Evolutionary conservation across 768 basidiomycete genomes (phyloP).

Genomic region (Wakefieldia striispora): DNA sequence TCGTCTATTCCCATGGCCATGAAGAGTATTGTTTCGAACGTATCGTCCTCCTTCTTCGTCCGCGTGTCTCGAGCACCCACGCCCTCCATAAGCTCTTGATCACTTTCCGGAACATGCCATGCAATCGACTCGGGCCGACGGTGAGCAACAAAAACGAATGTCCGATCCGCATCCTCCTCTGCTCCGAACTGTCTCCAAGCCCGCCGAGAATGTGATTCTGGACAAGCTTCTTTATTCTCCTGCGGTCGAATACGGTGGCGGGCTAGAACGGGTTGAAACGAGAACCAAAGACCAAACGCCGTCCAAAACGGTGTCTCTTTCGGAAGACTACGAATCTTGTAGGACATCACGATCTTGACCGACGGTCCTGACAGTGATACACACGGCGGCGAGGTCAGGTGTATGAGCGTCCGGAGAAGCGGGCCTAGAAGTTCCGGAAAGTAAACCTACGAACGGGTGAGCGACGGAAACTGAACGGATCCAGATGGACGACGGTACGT

Average conservation of each 20-base stretch:
- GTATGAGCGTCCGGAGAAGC: slow-evolving; percentile 69
- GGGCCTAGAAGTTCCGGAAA: slow-evolving; percentile 81
- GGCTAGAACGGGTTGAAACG: slow-evolving; percentile 53
- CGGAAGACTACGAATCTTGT: slow-evolving; percentile 68
- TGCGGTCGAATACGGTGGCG: slow-evolving; percentile 1
- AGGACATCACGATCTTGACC: slow-evolving; percentile 60
- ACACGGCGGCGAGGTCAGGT: slow-evolving; percentile 60
- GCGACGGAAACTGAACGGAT: not conserved
- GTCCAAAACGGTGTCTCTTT: slow-evolving; percentile 79
- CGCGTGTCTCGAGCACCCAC: slow-evolving; percentile 47
- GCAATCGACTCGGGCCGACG: slow-evolving; percentile 55
- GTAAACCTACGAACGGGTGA: slow-evolving; percentile 58
- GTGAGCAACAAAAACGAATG: slow-evolving; percentile 61
- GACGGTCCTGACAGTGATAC: slow-evolving; percentile 3
- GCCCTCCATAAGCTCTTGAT: slow-evolving; percentile 57
- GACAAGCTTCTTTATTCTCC: no score
- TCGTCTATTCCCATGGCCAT: slow-evolving; percentile 31
- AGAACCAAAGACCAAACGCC: slow-evolving; percentile 78
- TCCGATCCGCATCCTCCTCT: slow-evolving; percentile 37
- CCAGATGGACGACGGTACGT: slow-evolving; percentile 28
- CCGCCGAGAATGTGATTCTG: not conserved
- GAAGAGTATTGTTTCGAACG: slow-evolving; percentile 65
- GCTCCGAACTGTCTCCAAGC: slow-evolving; percentile 45
- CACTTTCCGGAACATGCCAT: slow-evolving; percentile 53
- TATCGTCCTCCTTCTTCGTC: slow-evolving; percentile 56